Evolutionary conservation across 352 stramenopile genomes (phyloP).

Genomic region (Globisporangium takayamanum): DNA sequence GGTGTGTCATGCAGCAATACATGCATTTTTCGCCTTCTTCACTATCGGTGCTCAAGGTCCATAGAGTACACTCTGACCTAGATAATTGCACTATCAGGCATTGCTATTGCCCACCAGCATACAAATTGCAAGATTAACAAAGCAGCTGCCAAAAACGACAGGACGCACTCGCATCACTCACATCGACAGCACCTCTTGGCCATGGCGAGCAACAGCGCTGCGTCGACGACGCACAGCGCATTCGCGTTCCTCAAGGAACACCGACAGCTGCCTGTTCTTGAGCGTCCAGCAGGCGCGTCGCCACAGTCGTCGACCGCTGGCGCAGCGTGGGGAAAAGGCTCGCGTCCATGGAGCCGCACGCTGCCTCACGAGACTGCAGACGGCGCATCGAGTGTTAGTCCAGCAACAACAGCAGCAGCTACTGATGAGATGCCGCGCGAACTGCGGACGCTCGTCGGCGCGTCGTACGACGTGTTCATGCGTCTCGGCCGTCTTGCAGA

Average conservation of each 20-base stretch:
- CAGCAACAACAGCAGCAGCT: constrained; percentile 2
- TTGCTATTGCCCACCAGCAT: too few species aligned
- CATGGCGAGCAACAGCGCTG: constrained; percentile 3
- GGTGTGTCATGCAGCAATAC: too few species aligned
- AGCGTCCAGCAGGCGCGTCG: not conserved
- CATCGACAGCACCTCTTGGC: not conserved
- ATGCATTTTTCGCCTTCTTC: too few species aligned
- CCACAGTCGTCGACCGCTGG: constrained; percentile 1
- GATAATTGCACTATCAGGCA: too few species aligned
- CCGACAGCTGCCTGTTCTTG: constrained; percentile 6
- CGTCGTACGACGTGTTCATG: constrained; percentile 58
- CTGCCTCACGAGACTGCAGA: not conserved
- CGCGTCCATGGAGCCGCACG: constrained; percentile 29
- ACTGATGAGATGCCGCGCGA: constrained; percentile 43
- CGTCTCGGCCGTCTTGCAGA: constrained; percentile 17
- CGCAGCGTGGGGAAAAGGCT: constrained; percentile 44
- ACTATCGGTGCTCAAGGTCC: too few species aligned
- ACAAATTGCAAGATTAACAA: too few species aligned
- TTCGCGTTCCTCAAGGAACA: constrained; percentile 15
- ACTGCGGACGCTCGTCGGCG: constrained; percentile 44
- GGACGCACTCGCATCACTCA: too few species aligned
- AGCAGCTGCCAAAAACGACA: too few species aligned
- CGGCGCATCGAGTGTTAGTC: too few species aligned
- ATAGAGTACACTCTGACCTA: too few species aligned
- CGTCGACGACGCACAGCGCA: not conserved